Base-by-base conservation (phyloP, 148 eudicot genomes). In the Fagopyrum homotropicum region DNA sequence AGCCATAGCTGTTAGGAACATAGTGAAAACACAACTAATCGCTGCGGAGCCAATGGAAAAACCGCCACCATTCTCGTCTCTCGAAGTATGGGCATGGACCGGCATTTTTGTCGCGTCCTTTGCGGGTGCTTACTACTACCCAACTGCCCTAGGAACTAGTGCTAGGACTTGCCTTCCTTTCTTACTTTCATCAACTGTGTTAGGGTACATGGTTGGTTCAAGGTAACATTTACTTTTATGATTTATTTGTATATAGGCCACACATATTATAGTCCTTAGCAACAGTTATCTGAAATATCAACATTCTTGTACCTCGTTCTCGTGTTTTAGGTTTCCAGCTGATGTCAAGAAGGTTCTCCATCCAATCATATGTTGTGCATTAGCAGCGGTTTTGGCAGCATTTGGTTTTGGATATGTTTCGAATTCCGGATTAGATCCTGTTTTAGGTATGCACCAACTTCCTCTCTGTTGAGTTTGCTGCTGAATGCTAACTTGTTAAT, bases 21-120 rank as follows among this genome's bases (percentile, higher is more conserved):
- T 89, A 77, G 97, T 92, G 61, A 90, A 92, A 79, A 96, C 99
- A 68, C 94, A 96, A 82, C 77, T 92, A 94, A 89, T 83, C 72
- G 82, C 90, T 22, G 99, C 99, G 68, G 98, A 96, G 81, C 99
- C 98, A 35, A 92, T 96, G 99, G 74, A 89, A 59, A 96, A 90
- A 85, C 93, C 99, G 68, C 81, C 97, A 63, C 90, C 97, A 0
- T 96, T 96, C 82, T 87, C 99, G 77, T 44, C 86, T 61, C 16
- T 83, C 22, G 99, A 96, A 79, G 50, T 88, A 45, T 87, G 84
- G 91, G 73, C 83, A 16, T 96, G 99, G 98, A 79, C 82, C 80
- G 93, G 76, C 46, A 82, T 90, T 78, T 96, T 93, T 45, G 4
- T 92, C 22, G 77, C 71, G 60, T 92, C 99, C 16, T 90, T 96